A percentile compares a stretch with the other conserved stretches of the same genome.
phyloP scores from a whole-genome alignment of 768 basidiomycete species.

The Suillus occidentalis region DNA sequence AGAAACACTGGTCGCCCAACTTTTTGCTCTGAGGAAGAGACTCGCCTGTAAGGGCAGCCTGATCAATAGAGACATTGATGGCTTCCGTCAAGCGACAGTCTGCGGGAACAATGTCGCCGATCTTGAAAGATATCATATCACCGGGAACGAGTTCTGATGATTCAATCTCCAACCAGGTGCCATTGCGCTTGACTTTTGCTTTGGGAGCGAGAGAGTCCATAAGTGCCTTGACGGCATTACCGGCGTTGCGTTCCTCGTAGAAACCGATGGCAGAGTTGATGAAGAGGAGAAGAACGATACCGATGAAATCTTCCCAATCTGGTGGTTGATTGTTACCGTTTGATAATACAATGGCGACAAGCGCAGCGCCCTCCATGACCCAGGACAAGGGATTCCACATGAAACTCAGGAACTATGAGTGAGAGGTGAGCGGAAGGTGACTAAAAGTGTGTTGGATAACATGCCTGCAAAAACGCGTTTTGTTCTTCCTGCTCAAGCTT shows the following conservation, averaged over 20 bases:
- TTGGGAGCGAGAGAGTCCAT: conserved; percentile 99
- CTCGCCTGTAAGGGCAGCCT: conserved; percentile 97
- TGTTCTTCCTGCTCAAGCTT: conserved; percentile 90
- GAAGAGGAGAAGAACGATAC: conserved; percentile 89
- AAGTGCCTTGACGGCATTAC: conserved; percentile 98
- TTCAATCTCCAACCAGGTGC: conserved; percentile 87
- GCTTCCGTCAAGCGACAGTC: conserved; percentile 97
- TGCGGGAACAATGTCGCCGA: conserved; percentile 97
- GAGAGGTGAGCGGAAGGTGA: not conserved
- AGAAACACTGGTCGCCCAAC: conserved; percentile 95
- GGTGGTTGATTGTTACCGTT: conserved; percentile 87
- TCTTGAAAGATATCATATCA: conserved; percentile 97
- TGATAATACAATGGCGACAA: conserved; percentile 93
- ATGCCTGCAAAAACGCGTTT: conserved; percentile 85
- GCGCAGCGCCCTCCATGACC: conserved; percentile 98
- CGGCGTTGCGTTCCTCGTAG: conserved; percentile 96
- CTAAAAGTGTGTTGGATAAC: conserved; percentile 11
- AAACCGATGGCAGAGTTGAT: conserved; percentile 98
- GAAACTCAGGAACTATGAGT: conserved; percentile 79
- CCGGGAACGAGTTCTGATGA: conserved; percentile 89
- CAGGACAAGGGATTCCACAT: conserved; percentile 99
- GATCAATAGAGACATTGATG: conserved; percentile 97
- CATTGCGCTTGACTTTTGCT: conserved; percentile 88
- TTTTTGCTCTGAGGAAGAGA: conserved; percentile 94
- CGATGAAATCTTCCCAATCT: conserved; percentile 97